Base-by-base conservation (phyloP, 768 basidiomycete genomes). In the Tylopilus plumbeoviolaceoides region DNA sequence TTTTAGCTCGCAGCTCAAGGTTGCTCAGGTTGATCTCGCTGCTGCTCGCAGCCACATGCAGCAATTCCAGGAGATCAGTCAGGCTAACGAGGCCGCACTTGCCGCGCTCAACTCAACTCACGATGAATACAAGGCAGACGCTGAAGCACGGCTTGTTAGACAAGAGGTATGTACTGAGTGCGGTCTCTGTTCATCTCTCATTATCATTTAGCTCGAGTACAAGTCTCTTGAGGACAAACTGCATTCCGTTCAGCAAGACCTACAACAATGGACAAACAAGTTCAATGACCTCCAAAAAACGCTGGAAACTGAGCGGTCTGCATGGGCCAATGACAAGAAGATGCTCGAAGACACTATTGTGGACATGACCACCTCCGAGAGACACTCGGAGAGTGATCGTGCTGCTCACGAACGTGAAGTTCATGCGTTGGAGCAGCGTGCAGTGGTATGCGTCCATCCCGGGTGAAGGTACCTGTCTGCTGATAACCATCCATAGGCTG, bases 51-150 rank as follows among this genome's bases (percentile, higher is more conserved):
- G 72, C 42, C 89, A 92, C 62, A 84, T 87, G 27, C 80, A 87
- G 54, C 92, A 94, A 66, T 94, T 87, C 80, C 81, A 89, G 64
- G 84, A 88, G 58, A 93, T 95, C 59, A 87, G 87, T 55, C 81
- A 85, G 62, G 87, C 89, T 0, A 91, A 80, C 60, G 92, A 94
- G 66, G 79, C 78, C 56, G 89, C 91, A 9, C 74, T 95, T 7
- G 75, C 80, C 27, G 78, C 80, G 30, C 69, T 93, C 40, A 90
- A 84, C 51, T 60, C 73, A 0, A 91, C 88, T 0, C 84, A 85
- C 57, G 91, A 94, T 50, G 85, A 91, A 64, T 94, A 87, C 75
- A 88, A 84, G 68, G 62, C 78, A 4, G 79, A 82, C 1, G 85
- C 85, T 0, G 89, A 91, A 53, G 75, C 79, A n/a, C 80, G 85